phyloP scores from a whole-genome alignment of 176 grass and related monocot species.

The Aegilops sharonensis region DNA sequence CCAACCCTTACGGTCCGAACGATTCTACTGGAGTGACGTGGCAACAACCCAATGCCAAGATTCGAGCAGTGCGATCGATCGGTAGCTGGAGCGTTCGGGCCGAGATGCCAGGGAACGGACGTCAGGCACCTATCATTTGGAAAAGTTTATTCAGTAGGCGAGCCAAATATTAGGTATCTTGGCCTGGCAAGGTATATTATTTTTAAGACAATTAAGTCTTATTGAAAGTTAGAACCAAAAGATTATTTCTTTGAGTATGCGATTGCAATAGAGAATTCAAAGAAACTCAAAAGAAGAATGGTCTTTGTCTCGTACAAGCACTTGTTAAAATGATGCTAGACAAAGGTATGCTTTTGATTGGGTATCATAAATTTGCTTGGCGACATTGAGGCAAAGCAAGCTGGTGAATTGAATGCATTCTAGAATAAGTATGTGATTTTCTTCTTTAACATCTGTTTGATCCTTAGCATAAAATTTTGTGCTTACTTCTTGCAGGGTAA shows the following conservation, averaged over 20 bases:
- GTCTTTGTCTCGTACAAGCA: constrained; percentile 31
- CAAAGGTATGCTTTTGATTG: constrained; percentile 61
- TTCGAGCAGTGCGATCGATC: no score
- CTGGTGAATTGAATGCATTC: constrained; percentile 52
- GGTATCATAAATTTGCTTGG: constrained; percentile 63
- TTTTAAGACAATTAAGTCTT: no score
- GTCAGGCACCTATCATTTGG: no score
- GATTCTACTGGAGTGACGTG: no score
- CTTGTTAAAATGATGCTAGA: constrained; percentile 81
- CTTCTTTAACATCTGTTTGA: background rate
- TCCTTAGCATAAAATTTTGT: background rate
- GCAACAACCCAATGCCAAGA: no score
- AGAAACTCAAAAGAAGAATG: constrained; percentile 62
- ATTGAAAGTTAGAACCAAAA: background rate
- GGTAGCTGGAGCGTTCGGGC: no score
- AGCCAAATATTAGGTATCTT: no score
- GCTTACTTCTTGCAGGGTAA: background rate
- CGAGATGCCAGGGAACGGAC: no score
- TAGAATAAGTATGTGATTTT: constrained; percentile 50
- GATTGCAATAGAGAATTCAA: constrained; percentile 51
- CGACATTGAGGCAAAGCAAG: constrained; percentile 35
- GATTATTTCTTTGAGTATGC: background rate
- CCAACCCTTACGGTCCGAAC: no score
- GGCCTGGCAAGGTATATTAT: no score
- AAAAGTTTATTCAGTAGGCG: no score